phyloP scores from a whole-genome alignment of 257 asterid species.

The Gardenia jasminoides region DNA sequence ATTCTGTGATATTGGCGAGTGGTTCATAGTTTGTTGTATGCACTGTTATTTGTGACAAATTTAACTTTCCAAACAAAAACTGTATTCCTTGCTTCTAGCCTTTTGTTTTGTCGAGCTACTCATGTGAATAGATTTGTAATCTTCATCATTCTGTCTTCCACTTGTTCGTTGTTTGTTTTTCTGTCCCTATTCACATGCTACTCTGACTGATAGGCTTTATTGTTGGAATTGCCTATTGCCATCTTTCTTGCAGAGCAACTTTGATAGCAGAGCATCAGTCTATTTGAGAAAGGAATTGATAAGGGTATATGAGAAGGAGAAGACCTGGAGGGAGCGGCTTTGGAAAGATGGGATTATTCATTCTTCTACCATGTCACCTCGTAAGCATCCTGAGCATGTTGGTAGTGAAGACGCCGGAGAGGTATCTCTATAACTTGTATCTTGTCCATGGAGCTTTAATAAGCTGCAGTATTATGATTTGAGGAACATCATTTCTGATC shows the following conservation, averaged over 20 bases:
- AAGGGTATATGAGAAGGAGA: slow-evolving; percentile 66
- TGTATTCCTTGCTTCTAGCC: not conserved
- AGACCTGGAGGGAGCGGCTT: slow-evolving; percentile 73
- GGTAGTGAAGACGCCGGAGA: slow-evolving; percentile 92
- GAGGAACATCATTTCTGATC: slow-evolving; percentile 27
- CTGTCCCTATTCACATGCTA: not conserved
- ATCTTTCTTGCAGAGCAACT: slow-evolving; percentile 52
- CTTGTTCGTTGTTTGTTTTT: not conserved
- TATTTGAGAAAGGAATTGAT: slow-evolving; percentile 65
- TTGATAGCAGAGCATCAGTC: slow-evolving; percentile 56
- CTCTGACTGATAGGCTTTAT: too few species aligned
- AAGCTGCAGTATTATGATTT: slow-evolving; percentile 10
- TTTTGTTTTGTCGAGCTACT: not conserved
- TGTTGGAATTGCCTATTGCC: slow-evolving; percentile 13
- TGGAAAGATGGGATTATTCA: slow-evolving; percentile 76
- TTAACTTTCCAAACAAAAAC: not conserved
- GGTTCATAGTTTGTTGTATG: not conserved
- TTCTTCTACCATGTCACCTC: slow-evolving; percentile 68
- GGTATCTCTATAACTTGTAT: slow-evolving; percentile 36
- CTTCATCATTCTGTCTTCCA: not conserved
- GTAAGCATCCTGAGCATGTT: slow-evolving; percentile 64
- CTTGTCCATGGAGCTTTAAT: slow-evolving; percentile 12
- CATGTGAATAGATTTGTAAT: not conserved
- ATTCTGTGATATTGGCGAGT: not conserved
- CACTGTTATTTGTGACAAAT: not conserved